Base-by-base conservation (phyloP, 306 rosid genomes). In the Castanea crenata region DNA sequence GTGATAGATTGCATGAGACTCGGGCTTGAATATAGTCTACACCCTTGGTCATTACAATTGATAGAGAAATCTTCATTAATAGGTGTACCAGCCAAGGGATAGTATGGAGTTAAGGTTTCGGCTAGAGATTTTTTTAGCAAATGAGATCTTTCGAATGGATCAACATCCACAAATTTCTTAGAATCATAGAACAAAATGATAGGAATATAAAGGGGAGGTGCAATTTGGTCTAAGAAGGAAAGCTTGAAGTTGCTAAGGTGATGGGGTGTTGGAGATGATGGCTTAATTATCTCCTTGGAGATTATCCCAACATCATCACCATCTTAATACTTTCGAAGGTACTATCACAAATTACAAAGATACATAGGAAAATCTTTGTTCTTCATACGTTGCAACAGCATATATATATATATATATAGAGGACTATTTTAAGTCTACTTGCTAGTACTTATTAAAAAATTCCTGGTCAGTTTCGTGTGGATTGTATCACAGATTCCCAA, bases 71-170 rank as follows among this genome's bases (percentile, higher is more conserved):
- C 75, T 11, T 6, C 77, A 73, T 63, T 57, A 1, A 46, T 5
- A 63, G 32, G 41, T 56, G 44, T 85, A n/a, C 85, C 88, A 27
- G 75, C 82, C 16, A 81, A 75, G 1, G 83, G 85, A 71, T 74
- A 74, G 7, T 69, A 81, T 4, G 56, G 81, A 70, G 85, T 59
- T 32, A 85, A 72, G 2, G 44, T n/a, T 1, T 71, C n/a, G 3
- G 85, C 79, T 18, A 85, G n/a, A 5, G 83, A 81, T 29, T 51
- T 9, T 59, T 78, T 74, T 4, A 85, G 18, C 6, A 8, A 32
- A 0, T 31, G 1, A 34, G 88, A 78, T 5, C 25, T 34, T 34
- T 25, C 23, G 4, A 49, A 49, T 12, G 54, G 54, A 49, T 49
- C 54, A 49, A 49, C 15, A 49, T 13, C 54, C 54, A 49, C 54